Base-by-base conservation (phyloP, 2,329 filamentous ascomycete genomes). In the Berkeleyomyces basicola region DNA sequence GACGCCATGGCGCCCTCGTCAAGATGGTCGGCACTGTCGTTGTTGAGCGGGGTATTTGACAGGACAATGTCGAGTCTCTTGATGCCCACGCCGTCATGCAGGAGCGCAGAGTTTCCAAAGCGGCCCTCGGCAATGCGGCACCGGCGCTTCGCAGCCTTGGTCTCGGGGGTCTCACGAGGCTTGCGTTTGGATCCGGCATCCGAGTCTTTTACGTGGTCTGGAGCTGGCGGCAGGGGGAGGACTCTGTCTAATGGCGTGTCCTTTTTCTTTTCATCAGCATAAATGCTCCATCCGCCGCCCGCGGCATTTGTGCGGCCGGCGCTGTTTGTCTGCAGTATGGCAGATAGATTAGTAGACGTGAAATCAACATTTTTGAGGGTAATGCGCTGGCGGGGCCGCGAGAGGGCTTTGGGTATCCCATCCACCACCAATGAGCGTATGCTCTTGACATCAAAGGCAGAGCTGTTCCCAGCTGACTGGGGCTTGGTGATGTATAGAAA, bases 391-490 rank as follows among this genome's bases (percentile, higher is more conserved):
- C 86, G 81, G 0, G 88, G 87, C 11, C 84, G 79, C 0, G 88
- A 93, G 10, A 95, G 78, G 0, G 90, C 90, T 68, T 89, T 90
- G 0, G 90, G 88, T 6, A 96, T 84, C 1, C 88, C 87, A 65
- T 90, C 85, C 39, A 90, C 77, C 3, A 95, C 82, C 3, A 93
- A 76, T 46, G 81, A 82, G 62, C 85, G 82, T 36, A 93, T 74
- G 67, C 82, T 86, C 59, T 81, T 81, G 3, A 79, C 76, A 65
- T 88, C 85, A 9, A 75, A 74, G 0, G 72, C 68, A 2, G 73
- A 70, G 9, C 75, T 72, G 0, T 76, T 68, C 1, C 76, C 75
- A 0, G 72, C 71, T 31, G 75, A 71, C 64, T 78, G 76, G 4
- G 78, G 75, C 64, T 77, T 82, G 59, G 80, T 81, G 51, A 84